These are phyloP conservation scores for Ogataea minuta DNA, from an alignment of 805 yeast species.

Conservation along the genomic window DNA sequence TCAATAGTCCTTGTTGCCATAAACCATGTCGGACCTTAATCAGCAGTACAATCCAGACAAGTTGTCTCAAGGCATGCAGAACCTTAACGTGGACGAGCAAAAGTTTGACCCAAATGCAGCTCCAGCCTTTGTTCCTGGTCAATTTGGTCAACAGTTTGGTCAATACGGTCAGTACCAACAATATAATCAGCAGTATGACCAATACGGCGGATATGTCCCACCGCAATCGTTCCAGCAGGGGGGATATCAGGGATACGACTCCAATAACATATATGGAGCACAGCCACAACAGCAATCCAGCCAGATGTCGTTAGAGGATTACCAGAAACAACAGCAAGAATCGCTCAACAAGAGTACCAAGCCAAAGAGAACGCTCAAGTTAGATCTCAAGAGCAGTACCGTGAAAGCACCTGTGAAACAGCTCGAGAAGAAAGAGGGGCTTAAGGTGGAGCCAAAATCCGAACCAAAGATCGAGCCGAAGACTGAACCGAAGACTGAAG, in stretches of 20 bases:
- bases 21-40: slow-evolving; percentile 30
- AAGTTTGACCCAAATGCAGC: slow-evolving; percentile 49
- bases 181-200: slow-evolving; percentile 9
- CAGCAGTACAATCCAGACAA: slow-evolving; percentile 42
- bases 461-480: slow-evolving; percentile 14
- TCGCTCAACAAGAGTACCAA: slow-evolving; percentile 45
- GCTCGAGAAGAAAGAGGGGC: slow-evolving; percentile 25
- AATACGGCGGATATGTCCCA: slow-evolving; percentile 29
- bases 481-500: slow-evolving; percentile 15
- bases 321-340: slow-evolving; percentile 63
- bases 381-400: slow-evolving; percentile 63
- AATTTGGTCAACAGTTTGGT: slow-evolving; percentile 24
- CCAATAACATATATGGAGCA: slow-evolving; percentile 26
- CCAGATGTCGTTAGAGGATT: slow-evolving; percentile 80
- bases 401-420: slow-evolving; percentile 26
- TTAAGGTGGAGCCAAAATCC: slow-evolving; percentile 21
- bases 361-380: slow-evolving; percentile 61
- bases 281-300: slow-evolving; percentile 20
- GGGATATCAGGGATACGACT: slow-evolving; percentile 27
- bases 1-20: slow-evolving; percentile 4
- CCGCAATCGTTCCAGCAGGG: slow-evolving; percentile 22
- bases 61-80: slow-evolving; percentile 43
- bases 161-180: slow-evolving; percentile 30
- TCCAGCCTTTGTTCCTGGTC: slow-evolving; percentile 48
- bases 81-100: slow-evolving; percentile 40